Evolutionary conservation across 805 yeast genomes (phyloP).

Genomic region (Zygotorulaspora sp.): DNA sequence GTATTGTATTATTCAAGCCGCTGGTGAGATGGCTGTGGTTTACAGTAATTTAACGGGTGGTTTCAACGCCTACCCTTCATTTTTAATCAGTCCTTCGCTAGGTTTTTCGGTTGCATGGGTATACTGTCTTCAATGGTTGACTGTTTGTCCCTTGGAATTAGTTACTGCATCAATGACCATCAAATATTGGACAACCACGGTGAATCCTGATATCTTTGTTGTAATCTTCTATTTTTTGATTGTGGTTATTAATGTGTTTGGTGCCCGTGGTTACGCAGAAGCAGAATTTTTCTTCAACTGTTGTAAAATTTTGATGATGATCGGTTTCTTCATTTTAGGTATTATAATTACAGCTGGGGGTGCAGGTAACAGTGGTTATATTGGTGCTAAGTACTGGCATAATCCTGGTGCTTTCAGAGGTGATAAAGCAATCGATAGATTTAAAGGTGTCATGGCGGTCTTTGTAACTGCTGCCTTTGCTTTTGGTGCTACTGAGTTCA

Average conservation of each 20-base stretch:
- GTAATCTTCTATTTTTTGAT: conserved; percentile 52
- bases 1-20: conserved; percentile 53
- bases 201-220: conserved; percentile 55
- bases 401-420: conserved; percentile 60
- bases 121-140: conserved; percentile 61
- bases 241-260: conserved; percentile 46
- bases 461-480: conserved; percentile 67
- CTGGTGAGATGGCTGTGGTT: conserved; percentile 67
- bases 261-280: conserved; percentile 60
- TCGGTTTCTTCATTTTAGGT: conserved; percentile 58
- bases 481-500: conserved; percentile 61
- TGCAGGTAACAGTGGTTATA: conserved; percentile 48
- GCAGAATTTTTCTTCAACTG: conserved; percentile 59
- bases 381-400: conserved; percentile 57
- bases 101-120: conserved; percentile 75
- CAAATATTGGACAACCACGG: conserved; percentile 46
- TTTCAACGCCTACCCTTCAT: conserved; percentile 54
- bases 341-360: conserved; percentile 54
- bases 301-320: conserved; percentile 53
- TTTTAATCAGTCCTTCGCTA: conserved; percentile 62
- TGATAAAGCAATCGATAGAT: conserved; percentile 37
- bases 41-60: conserved; percentile 60
- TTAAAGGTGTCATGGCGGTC: conserved; percentile 61
- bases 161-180: conserved; percentile 58
- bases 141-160: conserved; percentile 60